phyloP scores from a whole-genome alignment of 352 stramenopile species.

The Aphanomyces invadans region DNA sequence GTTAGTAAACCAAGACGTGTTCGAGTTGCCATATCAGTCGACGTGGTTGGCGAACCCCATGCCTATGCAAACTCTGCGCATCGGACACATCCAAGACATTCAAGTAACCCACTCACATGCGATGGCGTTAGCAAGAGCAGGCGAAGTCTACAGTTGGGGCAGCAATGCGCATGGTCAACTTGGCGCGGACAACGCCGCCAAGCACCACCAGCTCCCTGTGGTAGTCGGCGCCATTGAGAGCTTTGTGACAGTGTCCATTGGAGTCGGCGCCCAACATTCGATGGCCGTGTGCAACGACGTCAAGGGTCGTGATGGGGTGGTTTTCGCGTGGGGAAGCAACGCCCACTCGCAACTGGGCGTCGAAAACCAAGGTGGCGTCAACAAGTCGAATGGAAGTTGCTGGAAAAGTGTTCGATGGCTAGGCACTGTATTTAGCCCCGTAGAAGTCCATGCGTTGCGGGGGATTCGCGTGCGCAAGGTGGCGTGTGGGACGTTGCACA shows the following conservation, averaged over 20 bases:
- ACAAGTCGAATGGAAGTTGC: not conserved
- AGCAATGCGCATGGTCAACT: conserved; percentile 87
- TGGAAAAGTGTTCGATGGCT: not conserved
- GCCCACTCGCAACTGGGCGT: conserved; percentile 51
- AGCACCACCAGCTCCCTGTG: conserved; percentile 36
- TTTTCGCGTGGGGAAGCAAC: conserved; percentile 74
- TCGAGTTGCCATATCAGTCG: conserved; percentile 43
- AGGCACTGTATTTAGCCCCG: not conserved
- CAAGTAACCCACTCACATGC: conserved; percentile 45
- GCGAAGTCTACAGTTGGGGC: conserved; percentile 92
- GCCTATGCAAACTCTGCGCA: conserved; percentile 53
- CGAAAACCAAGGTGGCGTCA: not conserved
- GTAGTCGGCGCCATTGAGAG: conserved; percentile 47
- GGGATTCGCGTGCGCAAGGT: conserved; percentile 62
- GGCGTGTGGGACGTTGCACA: conserved; percentile 87
- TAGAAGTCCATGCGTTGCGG: conserved; percentile 45
- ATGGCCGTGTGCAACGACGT: conserved; percentile 62
- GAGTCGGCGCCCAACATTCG: conserved; percentile 54
- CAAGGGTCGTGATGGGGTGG: conserved; percentile 48
- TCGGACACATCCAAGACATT: conserved; percentile 48
- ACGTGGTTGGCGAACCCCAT: conserved; percentile 65
- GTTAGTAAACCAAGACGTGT: conserved; percentile 33
- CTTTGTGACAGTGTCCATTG: conserved; percentile 47
- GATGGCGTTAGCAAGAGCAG: conserved; percentile 70
- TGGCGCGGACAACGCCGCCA: conserved; percentile 43